Evolutionary conservation across 2,329 filamentous ascomycete genomes (phyloP).

Genomic region (Hypoxylon sp.): DNA sequence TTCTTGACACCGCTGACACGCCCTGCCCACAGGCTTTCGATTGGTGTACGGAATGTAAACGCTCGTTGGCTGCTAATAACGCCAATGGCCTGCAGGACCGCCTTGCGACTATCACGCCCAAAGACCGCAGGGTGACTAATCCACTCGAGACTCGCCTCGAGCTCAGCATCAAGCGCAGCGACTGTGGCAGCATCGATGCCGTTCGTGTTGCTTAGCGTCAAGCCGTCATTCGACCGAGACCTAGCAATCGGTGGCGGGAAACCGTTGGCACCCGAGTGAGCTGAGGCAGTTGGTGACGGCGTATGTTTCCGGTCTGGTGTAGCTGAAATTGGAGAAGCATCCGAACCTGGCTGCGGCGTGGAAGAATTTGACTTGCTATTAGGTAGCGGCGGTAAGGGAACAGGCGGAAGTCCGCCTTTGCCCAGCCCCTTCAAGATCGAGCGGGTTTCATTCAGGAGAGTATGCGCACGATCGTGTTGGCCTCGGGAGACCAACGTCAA

Average conservation of each 20-base stretch:
- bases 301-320: constrained; percentile 68
- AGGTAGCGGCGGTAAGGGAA: constrained; percentile 58
- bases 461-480: constrained; percentile 93
- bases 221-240: constrained; percentile 67
- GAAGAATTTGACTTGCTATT: constrained; percentile 59
- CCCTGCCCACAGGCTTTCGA: constrained; percentile 89
- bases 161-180: constrained; percentile 87
- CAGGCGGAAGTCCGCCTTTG: constrained; percentile 91
- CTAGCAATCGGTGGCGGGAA: constrained; percentile 60
- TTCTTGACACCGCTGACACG: constrained; percentile 84
- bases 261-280: constrained; percentile 56
- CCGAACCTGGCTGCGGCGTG: constrained; percentile 62
- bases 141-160: constrained; percentile 94
- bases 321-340: constrained; percentile 58
- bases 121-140: constrained; percentile 98
- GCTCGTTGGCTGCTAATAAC: constrained; percentile 95
- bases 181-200: constrained; percentile 90
- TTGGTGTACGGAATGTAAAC: constrained; percentile 91
- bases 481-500: constrained; percentile 90
- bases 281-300: constrained; percentile 66
- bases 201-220: constrained; percentile 68
- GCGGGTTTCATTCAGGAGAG: constrained; percentile 90
- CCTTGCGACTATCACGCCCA: constrained; percentile 91
- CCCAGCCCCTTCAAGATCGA: constrained; percentile 96
- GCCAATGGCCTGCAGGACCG: constrained; percentile 94